phyloP scores from a whole-genome alignment of 164 flowering plant species.

The Chimonanthus salicifolius region DNA sequence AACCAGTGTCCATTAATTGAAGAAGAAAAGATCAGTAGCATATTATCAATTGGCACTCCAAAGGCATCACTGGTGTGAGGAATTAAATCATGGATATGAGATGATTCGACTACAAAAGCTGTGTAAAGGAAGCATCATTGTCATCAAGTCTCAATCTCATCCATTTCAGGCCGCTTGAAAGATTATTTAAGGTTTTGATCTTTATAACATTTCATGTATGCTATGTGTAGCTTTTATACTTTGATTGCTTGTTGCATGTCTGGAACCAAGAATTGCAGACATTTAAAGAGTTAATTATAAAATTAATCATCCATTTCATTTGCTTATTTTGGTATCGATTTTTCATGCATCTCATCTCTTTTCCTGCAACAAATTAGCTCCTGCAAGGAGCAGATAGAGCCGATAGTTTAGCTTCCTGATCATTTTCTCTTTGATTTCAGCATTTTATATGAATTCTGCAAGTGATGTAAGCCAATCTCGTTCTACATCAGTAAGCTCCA shows the following conservation, averaged over 20 bases:
- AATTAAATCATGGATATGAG: background rate
- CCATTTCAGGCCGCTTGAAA: background rate
- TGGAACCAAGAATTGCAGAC: background rate
- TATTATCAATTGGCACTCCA: too few species aligned
- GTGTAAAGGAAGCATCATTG: background rate
- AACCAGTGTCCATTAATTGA: too few species aligned
- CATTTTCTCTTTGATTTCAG: slow-evolving; percentile 1
- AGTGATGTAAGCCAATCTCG: background rate
- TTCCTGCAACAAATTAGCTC: background rate
- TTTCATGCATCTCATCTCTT: background rate
- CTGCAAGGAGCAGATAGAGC: too few species aligned
- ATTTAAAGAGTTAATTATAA: background rate
- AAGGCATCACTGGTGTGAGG: background rate
- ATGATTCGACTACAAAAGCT: background rate
- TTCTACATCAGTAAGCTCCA: too few species aligned
- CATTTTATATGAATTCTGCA: slow-evolving; percentile 1
- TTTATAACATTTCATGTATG: background rate
- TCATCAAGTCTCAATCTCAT: background rate
- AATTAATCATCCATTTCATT: background rate
- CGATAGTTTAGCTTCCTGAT: background rate
- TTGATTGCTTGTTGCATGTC: background rate
- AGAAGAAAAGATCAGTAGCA: too few species aligned
- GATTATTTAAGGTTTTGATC: background rate
- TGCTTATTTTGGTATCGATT: slow-evolving; percentile 1
- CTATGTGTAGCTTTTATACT: background rate